Evolutionary conservation across 2,329 filamentous ascomycete species (phyloP), one percentile per base, ranked within the genome.

Genomic region (Shiraia bambusicola): DNA sequence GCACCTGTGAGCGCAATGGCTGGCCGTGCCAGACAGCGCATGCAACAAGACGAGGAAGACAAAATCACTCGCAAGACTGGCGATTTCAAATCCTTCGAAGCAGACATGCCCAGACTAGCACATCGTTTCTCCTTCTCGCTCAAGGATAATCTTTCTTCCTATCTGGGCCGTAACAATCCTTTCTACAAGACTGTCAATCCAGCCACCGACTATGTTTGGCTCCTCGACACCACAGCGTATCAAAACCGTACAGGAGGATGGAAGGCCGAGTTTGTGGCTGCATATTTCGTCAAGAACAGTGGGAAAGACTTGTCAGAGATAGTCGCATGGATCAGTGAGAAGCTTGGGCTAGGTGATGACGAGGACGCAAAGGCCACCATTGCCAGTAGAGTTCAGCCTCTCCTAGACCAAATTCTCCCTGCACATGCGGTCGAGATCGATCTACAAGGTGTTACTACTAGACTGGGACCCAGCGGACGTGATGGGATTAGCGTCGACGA

Each of bases 171-270:
- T 26, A 54, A 49, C 13, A 71, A 71, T 37, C 69, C 69, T 1
- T 68, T 70, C 50, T 62, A 50, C 38, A 42, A 53, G 7, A 35
- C 49, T 25, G 79, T 88, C 33, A 78, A 82, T 40, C 74, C 76
- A 12, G 71, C 80, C n/a, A 67, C 75, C 35, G 86, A 95, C 65
- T 82, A 80, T 11, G 83, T 96, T 28, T 96, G 92, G 92, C 74
- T 96, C 6, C 75, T 96, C 34, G 90, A 97, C 72, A 95, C 93
- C 60, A 92, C 87, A 2, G 91, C 90, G 4, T 92, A 86, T 65
- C 80, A 81, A 46, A 66, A 62, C 64, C 48, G 45, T 50, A 31
- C 65, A 69, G 73, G 70, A 45, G 56, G 58, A 13, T 96, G 90
- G 89, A 77, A 87, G 59, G 86, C 86, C 17, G 88, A 96, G 63